Conservation (phyloP, 202 grass and related monocot species). For the Sporobolus alterniflorus region DNA sequence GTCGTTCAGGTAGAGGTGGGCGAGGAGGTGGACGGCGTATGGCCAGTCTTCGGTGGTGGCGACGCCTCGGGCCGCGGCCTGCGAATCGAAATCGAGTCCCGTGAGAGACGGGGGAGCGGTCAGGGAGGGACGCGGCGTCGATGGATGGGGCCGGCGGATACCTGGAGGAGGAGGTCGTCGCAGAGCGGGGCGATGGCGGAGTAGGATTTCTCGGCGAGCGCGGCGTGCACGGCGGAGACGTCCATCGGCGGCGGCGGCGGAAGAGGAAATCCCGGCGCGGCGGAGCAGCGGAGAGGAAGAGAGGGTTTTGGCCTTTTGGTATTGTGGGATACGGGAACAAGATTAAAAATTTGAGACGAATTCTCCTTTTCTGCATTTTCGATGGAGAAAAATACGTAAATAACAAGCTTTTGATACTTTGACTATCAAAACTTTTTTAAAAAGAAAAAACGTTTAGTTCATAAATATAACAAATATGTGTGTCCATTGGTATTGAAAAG, state of each 20-base stretch:
- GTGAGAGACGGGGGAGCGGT: neutral
- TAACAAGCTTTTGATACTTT: too few species aligned
- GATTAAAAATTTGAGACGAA: constrained; percentile 1
- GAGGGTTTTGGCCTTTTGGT: constrained; percentile 29
- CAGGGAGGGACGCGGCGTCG: neutral
- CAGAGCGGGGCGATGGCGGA: constrained; percentile 56
- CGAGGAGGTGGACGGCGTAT: constrained; percentile 84
- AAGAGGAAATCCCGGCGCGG: constrained; percentile 15
- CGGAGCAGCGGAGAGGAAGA: neutral
- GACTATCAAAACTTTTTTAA: too few species aligned
- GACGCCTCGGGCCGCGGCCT: constrained; percentile 61
- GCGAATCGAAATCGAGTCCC: neutral
- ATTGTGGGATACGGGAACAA: neutral
- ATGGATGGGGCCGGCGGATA: neutral
- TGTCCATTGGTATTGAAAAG: too few species aligned
- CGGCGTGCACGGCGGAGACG: constrained; percentile 56
- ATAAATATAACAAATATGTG: too few species aligned
- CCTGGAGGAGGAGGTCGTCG: constrained; percentile 54
- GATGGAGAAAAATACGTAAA: neutral
- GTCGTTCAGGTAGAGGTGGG: constrained; percentile 78
- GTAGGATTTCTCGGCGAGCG: constrained; percentile 70
- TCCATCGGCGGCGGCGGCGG: constrained; percentile 56
- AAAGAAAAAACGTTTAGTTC: too few species aligned
- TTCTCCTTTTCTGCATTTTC: neutral
- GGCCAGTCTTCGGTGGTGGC: constrained; percentile 78